phyloP scores from a whole-genome alignment of 176 grass and related monocot genomes.

The Rhynchospora pubera region DNA sequence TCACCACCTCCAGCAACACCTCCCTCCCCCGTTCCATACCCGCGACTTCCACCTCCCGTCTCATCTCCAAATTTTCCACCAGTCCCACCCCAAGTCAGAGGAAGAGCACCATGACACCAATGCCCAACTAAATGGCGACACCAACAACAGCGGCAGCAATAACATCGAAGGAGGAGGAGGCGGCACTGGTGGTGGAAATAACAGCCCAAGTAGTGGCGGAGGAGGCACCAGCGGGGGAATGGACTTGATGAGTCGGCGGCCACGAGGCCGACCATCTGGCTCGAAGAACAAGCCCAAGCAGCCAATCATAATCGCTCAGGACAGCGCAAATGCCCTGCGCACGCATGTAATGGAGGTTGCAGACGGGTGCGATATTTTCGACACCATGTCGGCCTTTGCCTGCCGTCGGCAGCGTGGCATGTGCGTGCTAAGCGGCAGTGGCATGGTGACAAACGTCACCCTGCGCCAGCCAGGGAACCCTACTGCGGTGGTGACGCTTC shows the following conservation, averaged over 20 bases:
- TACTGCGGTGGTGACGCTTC: conserved; percentile 26
- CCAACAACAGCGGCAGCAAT: not conserved
- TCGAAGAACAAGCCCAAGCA: conserved; percentile 68
- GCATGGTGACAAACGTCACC: conserved; percentile 38
- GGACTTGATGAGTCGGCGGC: conserved; percentile 23
- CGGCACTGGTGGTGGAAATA: not conserved
- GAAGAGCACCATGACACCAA: too few relatives aligned
- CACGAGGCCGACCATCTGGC: conserved; percentile 36
- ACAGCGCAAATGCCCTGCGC: conserved; percentile 55
- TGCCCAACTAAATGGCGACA: not conserved
- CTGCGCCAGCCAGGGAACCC: conserved; percentile 32
- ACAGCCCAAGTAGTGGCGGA: not conserved
- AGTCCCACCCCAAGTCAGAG: not conserved
- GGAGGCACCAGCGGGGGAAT: conserved; percentile 18
- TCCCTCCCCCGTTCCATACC: not conserved
- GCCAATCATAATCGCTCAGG: conserved; percentile 44
- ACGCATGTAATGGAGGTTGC: conserved; percentile 58
- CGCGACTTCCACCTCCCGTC: not conserved
- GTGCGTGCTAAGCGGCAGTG: conserved; percentile 44
- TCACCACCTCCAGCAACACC: not conserved
- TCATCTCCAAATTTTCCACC: not conserved
- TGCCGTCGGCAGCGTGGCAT: conserved; percentile 47
- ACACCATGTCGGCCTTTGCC: conserved; percentile 41
- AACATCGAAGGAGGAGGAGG: not conserved
- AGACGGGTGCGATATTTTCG: conserved; percentile 38